phyloP scores from a whole-genome alignment of 129 eudicot species.

The Escallonia rubra region DNA sequence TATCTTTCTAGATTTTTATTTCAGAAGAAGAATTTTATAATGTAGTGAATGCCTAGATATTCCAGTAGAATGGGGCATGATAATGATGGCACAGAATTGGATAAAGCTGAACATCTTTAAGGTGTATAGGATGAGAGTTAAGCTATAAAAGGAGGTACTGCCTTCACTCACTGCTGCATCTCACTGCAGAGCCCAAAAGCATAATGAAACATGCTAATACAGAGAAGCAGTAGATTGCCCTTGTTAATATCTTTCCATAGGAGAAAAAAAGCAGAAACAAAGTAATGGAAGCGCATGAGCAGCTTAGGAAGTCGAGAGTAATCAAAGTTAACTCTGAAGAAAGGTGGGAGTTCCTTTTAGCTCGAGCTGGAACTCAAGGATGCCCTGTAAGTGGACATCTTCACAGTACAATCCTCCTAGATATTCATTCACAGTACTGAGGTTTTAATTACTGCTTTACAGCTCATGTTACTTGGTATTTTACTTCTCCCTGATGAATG shows the following conservation, averaged over 20 bases:
- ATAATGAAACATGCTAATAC: not conserved
- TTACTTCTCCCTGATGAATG: too few relatives aligned
- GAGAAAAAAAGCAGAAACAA: not conserved
- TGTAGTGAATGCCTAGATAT: not conserved
- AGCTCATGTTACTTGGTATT: not conserved
- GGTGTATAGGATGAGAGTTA: not conserved
- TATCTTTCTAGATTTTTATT: too few relatives aligned
- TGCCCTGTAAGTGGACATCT: constrained; percentile 34
- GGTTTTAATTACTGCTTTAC: not conserved
- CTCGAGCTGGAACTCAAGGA: constrained; percentile 34
- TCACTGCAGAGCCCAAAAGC: not conserved
- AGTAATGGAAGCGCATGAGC: constrained; percentile 6
- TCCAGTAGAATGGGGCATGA: not conserved
- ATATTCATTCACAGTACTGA: not conserved
- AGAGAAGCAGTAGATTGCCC: not conserved
- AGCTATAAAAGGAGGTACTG: not conserved
- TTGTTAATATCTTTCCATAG: constrained; percentile 7
- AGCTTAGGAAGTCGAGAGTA: constrained; percentile 37
- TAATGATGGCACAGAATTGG: not conserved
- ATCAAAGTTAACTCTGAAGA: constrained; percentile 39
- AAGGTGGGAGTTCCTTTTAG: constrained; percentile 35
- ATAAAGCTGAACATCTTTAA: not conserved
- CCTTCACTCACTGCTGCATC: not conserved
- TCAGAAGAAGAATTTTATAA: not conserved
- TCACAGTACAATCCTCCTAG: too few relatives aligned